Percentiles rank a stretch among this genome's conserved stretches.
Evolutionary conservation across 306 rosid species (phyloP).

Genomic region (Quercus cerris): DNA sequence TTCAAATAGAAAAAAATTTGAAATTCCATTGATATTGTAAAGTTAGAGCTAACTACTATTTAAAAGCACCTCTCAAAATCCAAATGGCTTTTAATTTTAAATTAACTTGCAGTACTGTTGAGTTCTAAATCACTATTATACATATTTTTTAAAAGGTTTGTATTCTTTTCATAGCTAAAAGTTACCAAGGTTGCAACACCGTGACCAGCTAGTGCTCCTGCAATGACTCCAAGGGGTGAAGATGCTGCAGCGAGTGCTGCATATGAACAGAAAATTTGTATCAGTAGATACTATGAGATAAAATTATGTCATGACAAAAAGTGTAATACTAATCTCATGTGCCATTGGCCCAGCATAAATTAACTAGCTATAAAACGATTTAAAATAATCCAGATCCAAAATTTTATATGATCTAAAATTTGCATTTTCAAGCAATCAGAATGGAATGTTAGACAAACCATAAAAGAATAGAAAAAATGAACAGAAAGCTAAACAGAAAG

Average conservation of each 20-base stretch:
- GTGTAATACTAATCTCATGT: not conserved
- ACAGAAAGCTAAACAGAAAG: not conserved
- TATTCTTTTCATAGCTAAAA: not conserved
- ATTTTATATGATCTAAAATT: not conserved
- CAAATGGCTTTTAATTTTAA: constrained; percentile 1
- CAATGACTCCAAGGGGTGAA: constrained; percentile 94
- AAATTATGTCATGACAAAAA: not conserved
- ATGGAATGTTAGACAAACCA: not conserved
- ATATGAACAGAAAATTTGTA: constrained; percentile 19
- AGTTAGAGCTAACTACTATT: not conserved
- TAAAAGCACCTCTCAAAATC: not conserved
- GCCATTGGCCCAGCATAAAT: not conserved
- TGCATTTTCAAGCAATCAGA: not conserved
- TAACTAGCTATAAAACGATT: not conserved
- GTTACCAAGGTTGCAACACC: constrained; percentile 90
- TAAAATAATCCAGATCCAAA: not conserved
- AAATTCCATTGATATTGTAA: not conserved
- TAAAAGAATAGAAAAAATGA: not conserved
- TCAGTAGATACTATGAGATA: not conserved
- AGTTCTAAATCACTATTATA: not conserved
- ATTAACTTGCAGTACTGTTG: not conserved
- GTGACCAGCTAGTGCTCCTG: constrained; percentile 92
- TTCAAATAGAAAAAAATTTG: not conserved
- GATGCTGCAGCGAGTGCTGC: constrained; percentile 98
- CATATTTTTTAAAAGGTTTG: not conserved